Base-by-base conservation (phyloP, 768 basidiomycete genomes). In the Candolleomyces eurysporus region DNA sequence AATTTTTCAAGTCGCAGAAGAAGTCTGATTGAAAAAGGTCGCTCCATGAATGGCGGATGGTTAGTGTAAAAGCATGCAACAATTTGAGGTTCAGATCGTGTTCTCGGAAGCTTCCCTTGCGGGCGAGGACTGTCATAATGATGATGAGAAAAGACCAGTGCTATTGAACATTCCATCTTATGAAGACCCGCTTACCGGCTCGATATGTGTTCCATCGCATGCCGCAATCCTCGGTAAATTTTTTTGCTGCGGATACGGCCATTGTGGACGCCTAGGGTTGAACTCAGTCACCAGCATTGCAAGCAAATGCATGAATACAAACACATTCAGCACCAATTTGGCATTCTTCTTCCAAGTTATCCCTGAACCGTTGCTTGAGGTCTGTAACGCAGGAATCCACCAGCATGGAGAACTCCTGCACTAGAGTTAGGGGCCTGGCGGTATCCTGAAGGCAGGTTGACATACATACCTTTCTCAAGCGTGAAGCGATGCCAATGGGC, bases 141-240 rank as follows among this genome's bases (percentile, higher is more conserved):
- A 26, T 26, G 4, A 26, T 26, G 26, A 26, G 26, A 26, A 26
- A 26, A 26, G 26, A 26, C 26, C 26, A 26, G 26, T 26, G 26
- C 4, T 26, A 26, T 26, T 26, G 26, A 26, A 10, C 21, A 52
- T 11, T 49, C 3, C 16, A 10, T 2, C 11, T 32, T 48, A 53
- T 30, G 22, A 16, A 49, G 7, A 22, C 26, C 26, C 21, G 42
- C 79, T 68, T 63, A 84, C 82, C 83, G 5, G 82, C 84, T 59
- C 84, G 77, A 66, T 83, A 87, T 17, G 84, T 84, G 0, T 61
- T 73, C 85, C 86, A 88, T 61, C 86, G 84, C 82, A 85, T 84
- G 1, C 82, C 79, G 65, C 86, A 83, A 5, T 77, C 73, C 54
- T 85, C 84, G 0, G 77, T 71, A 8, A 80, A 26, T 4, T 26